Base-by-base conservation (phyloP, 495 filamentous ascomycete genomes). In the Lineolata rhizophorae region DNA sequence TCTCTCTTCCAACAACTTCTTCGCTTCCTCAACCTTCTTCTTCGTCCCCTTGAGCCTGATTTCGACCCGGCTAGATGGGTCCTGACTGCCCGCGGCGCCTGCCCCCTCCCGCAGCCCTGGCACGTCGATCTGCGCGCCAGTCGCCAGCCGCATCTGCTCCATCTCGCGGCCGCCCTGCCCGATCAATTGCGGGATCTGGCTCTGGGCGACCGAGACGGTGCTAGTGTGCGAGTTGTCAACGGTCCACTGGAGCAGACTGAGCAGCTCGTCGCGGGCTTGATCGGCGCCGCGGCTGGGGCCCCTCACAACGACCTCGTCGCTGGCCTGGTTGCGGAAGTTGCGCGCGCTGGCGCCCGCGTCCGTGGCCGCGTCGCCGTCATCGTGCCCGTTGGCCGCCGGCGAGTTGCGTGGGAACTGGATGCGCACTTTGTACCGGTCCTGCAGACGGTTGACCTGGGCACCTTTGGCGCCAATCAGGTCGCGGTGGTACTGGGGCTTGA, bases 261-360 rank as follows among this genome's bases (percentile, higher is more conserved):
- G 63, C 13, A 99, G 68, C 56, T 99, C 90, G 34, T 83, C 79
- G 27, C 83, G 69, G 32, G 85, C 83, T 35, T 75, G 70, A 47
- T 94, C 82, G 3, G 83, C 85, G 29, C 84, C 90, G 54, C 75
- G 75, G 57, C 73, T 85, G 10, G 83, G 81, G 13, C 87, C 87
- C 42, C 78, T 76, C 38, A 99, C 65, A 24, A 83, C 64, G 13
- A 95, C 84, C 54, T 94, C 90, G 51, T 99, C 80, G 13, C 76
- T 55, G 26, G 64, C 74, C 52, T 93, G 85, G 43, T 76, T 70
- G 22, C 75, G 72, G 31, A 60, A 63, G 40, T 70, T 72, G 28
- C 55, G 43, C 3, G 42, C 42, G 21, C 50, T 52, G 39, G 75
- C 84, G 21, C 62, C 60, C 24, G 60, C 65, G 46, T 84, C 84